Evolutionary conservation across 768 basidiomycete genomes (phyloP).

Genomic region (Leccinellum luteum): DNA sequence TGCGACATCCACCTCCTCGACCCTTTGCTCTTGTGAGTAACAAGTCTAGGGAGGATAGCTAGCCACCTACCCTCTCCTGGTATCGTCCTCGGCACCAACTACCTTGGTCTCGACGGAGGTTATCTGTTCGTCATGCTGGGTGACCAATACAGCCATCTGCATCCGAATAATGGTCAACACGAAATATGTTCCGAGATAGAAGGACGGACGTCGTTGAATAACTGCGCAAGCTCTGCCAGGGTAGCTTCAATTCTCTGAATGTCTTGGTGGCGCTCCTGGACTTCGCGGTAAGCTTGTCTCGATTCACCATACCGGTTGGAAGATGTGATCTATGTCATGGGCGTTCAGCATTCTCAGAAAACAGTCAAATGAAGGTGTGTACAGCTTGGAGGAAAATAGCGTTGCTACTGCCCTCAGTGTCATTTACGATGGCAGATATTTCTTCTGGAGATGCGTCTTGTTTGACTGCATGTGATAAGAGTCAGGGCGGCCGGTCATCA

Average conservation of each 20-base stretch:
- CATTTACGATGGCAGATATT: conserved; percentile 63
- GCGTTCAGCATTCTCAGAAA: neutral
- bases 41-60: neutral
- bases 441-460: conserved; percentile 84
- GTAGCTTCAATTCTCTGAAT: conserved; percentile 84
- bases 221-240: conserved; percentile 80
- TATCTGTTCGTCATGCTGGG: conserved; percentile 79
- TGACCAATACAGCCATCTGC: conserved; percentile 75
- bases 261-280: conserved; percentile 85
- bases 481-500: neutral
- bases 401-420: conserved; percentile 51
- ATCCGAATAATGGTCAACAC: conserved; percentile 1
- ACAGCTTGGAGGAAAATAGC: conserved; percentile 83
- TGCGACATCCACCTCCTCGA: conserved; percentile 62
- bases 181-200: neutral
- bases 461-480: conserved; percentile 54
- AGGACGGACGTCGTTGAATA: conserved; percentile 74
- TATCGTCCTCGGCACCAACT: conserved; percentile 59
- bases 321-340: conserved; percentile 52
- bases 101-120: conserved; percentile 62
- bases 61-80: conserved; percentile 61
- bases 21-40: conserved; percentile 25
- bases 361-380: neutral
- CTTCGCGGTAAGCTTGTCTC: conserved; percentile 79
- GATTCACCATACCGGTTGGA: conserved; percentile 86